Base-by-base conservation (phyloP, 2,329 filamentous ascomycete species). In the Pseudogymnoascus sp. region DNA sequence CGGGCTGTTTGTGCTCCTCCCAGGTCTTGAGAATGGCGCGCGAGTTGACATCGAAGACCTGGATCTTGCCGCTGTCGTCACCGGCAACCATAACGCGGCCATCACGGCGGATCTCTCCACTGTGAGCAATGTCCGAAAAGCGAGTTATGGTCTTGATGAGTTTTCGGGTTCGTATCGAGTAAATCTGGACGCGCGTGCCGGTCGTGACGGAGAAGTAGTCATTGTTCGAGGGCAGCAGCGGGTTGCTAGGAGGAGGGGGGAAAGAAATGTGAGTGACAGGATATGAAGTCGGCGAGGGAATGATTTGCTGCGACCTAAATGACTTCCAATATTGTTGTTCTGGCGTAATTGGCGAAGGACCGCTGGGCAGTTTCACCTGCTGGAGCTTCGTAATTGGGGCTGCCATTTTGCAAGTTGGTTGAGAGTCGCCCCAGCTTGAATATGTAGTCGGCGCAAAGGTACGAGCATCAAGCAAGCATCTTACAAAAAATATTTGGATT, bases 311-410 rank as follows among this genome's bases (percentile, higher is more conserved):
- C 69, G 92, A 94, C 77, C 91, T 92, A 80, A 99, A 99, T 11
- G 89, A 88, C 73, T 89, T 89, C 95, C 95, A 99, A 81, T 97
- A 97, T 68, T 88, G 84, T 78, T 97, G 92, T 79, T 99, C 94
- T 33, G 92, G 88, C 5, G 93, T 96, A 59, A 93, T 78, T 62
- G 91, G 88, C 42, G 89, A 87, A 63, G 92, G 92, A 60, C 91
- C 90, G 67, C 89, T 84, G 63, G 93, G 87, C 73, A 95, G 84
- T 81, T 91, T 95, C 73, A 95, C 79, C 75, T 88, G 88, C 64
- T 70, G 71, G 63, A 73, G 70, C 64, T 70, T 71, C 62, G 64
- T 65, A 53, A 72, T 63, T 23, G 69, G 70, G 23, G 69, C 69
- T 60, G 71, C 70, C 71, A 73, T 73, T 35, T 64, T 69, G 60